Conservation (phyloP, 176 grass and related monocot species). For the Saccharum officinarum region DNA sequence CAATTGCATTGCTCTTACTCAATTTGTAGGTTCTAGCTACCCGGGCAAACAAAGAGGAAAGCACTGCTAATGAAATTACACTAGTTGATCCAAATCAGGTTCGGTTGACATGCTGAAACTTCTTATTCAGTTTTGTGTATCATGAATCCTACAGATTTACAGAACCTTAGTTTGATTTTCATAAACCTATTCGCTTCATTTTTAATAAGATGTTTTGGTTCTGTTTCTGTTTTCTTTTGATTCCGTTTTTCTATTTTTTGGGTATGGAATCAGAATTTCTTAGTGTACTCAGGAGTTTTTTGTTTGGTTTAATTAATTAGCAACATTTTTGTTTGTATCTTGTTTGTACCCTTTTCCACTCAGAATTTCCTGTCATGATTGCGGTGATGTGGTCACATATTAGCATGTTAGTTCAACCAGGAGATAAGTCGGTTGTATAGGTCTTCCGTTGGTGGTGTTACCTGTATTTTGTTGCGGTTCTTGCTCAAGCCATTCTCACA, state of each 20-base stretch:
- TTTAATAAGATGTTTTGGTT: constrained; percentile 12
- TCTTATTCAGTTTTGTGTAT: constrained; percentile 17
- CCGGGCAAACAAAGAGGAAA: constrained; percentile 61
- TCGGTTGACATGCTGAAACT: constrained; percentile 6
- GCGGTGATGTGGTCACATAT: background rate
- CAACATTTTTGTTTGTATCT: background rate
- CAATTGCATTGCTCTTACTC: constrained; percentile 32
- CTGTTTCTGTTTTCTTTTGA: background rate
- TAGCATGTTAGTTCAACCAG: background rate
- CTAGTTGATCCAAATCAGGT: constrained; percentile 75
- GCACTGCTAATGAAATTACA: constrained; percentile 42
- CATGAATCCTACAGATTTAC: background rate
- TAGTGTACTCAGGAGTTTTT: background rate
- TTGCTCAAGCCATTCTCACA: background rate
- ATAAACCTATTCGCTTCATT: background rate
- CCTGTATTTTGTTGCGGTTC: background rate
- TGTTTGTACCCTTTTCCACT: constrained; percentile 1
- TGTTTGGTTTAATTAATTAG: background rate
- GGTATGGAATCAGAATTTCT: background rate
- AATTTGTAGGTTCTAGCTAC: constrained; percentile 46
- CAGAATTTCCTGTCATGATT: background rate
- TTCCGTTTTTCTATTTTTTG: background rate
- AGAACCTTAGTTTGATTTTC: background rate
- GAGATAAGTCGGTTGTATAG: background rate
- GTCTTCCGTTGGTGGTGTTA: background rate